Conservation (phyloP, 2,329 filamentous ascomycete genomes). For the Corniculantispora saksenae region DNA sequence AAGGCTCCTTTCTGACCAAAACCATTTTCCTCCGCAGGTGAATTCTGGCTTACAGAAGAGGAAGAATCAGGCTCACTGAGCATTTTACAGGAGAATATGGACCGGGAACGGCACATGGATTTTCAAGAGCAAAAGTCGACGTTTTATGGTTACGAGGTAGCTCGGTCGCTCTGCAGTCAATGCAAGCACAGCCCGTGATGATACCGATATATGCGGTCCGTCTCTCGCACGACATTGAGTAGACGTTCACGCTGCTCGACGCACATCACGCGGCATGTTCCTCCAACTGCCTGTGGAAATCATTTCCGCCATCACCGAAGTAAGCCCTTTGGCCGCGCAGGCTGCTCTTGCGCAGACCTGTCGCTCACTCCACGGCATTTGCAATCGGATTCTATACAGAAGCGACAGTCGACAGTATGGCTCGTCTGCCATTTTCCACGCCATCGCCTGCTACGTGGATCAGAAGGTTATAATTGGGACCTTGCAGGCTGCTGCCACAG, state of each 20-base stretch:
- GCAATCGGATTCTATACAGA: neutral
- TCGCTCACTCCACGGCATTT: neutral
- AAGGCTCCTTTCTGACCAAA: no score
- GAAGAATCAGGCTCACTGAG: no score
- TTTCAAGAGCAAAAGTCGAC: no score
- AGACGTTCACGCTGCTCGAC: neutral
- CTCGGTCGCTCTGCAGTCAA: no score
- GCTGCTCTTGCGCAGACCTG: neutral
- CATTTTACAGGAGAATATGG: no score
- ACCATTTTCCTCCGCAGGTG: no score
- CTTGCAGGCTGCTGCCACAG: neutral
- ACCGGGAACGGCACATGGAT: no score
- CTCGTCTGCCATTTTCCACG: neutral
- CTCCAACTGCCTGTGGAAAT: neutral
- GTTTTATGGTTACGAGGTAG: no score
- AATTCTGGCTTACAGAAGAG: no score
- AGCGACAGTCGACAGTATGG: neutral
- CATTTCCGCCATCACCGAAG: neutral
- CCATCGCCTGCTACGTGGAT: neutral
- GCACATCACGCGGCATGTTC: neutral
- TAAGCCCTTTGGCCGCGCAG: neutral
- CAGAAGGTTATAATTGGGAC: neutral
- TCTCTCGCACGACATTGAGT: neutral
- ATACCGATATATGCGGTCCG: no score
- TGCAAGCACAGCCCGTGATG: no score